Conservation (phyloP, 1,139 yeast genomes). For the Diutina rugosa region DNA sequence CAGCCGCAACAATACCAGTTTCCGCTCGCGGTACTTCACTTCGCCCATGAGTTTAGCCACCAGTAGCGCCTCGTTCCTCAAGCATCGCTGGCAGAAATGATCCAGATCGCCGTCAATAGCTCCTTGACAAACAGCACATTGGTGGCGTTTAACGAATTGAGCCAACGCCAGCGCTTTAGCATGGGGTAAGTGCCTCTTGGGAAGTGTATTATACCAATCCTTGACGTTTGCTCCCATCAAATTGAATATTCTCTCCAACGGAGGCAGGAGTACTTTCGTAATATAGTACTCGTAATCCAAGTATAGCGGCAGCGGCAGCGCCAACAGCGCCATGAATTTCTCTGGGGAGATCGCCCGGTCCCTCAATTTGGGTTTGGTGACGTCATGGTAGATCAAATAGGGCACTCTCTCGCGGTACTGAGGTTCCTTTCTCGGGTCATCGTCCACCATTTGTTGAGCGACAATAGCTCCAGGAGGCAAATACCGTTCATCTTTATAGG, state of each 20-base stretch:
- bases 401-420: slow-evolving; percentile 86
- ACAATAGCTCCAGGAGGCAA: slow-evolving; percentile 90
- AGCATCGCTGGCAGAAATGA: background rate
- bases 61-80: background rate
- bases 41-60: background rate
- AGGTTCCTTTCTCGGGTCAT: slow-evolving; percentile 68
- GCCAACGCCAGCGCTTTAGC: background rate
- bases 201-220: slow-evolving; percentile 70
- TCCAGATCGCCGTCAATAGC: background rate
- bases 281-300: slow-evolving; percentile 82
- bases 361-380: slow-evolving; percentile 49
- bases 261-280: slow-evolving; percentile 73
- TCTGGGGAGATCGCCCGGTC: slow-evolving; percentile 78
- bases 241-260: slow-evolving; percentile 72
- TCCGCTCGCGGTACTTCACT: background rate
- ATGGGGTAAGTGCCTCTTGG: slow-evolving; percentile 15
- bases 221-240: slow-evolving; percentile 70
- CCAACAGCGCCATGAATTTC: slow-evolving; percentile 38
- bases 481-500: slow-evolving; percentile 56
- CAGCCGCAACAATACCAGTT: background rate
- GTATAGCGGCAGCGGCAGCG: slow-evolving; percentile 19
- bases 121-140: background rate
- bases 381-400: slow-evolving; percentile 64
- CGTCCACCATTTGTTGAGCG: slow-evolving; percentile 45
- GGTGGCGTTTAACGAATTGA: background rate